Evolutionary conservation across 495 filamentous ascomycete genomes (phyloP), one percentile per base, ranked within the genome.

Genomic region (Xylaria palmicola): DNA sequence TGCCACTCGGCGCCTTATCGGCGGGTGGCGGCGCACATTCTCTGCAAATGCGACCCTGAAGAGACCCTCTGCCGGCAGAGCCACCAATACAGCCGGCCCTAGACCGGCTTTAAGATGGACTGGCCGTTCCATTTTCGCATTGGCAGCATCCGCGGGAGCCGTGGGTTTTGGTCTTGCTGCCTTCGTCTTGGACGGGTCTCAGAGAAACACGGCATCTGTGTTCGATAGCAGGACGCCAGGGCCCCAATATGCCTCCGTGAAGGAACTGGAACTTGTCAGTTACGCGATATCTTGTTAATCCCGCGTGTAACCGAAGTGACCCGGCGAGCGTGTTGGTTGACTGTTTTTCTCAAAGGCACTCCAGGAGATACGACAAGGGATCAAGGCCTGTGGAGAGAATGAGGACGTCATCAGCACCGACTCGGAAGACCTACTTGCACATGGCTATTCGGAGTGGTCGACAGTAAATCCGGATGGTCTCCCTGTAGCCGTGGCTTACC

Each of bases 371-470:
- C 81, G 79, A 12, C 74, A 72, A 0, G 75, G 77, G 20, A 76
- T 92, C 26, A 72, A 77, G 10, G 56, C 37, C 1, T 54, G 20
- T 13, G 66, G 66, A 24, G 66, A 63, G n/a, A 78, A 85, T 58
- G 86, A 90, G 49, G 89, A 92, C 69, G 80, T 87, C 52, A 86
- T 97, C 62, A 92, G 85, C 58, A 92, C 85, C 1, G 93, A 96
- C 60, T 85, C 90, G 26, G 93, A 95, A 20, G 89, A 94, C 60
- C 79, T 96, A 6, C 83, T 85, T 39, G 73, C 78, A 19, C 93
- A 97, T 72, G 92, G 93, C 19, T 96, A 89, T 71, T 94, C 90
- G 10, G 90, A 92, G 74, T 95, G 91, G 91, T 93, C 90, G 1
- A 89, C 89, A 4, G 81, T 87, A 41, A 96, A 97, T 66, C 86